A percentile compares a stretch with the other conserved stretches of the same genome.
phyloP scores from a whole-genome alignment of 2,329 filamentous ascomycete species.

The Xylariaceae sp. region DNA sequence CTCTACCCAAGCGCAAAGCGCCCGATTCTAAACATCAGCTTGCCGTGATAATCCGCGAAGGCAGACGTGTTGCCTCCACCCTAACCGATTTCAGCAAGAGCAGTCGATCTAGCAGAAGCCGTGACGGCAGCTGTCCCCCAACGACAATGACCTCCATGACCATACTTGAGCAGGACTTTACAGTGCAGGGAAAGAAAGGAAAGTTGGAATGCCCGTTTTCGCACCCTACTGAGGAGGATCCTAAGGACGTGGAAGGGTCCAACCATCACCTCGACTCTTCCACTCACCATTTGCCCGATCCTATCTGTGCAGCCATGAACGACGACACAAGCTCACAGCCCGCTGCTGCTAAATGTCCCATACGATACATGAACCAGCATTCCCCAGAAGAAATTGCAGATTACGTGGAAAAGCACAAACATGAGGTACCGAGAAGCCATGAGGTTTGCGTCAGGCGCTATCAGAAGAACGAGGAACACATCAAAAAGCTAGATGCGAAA shows the following conservation, averaged over 20 bases:
- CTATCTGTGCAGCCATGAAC: slow-evolving; percentile 61
- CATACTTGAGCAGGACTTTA: slow-evolving; percentile 84
- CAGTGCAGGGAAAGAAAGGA: slow-evolving; percentile 74
- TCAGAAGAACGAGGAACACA: slow-evolving; percentile 79
- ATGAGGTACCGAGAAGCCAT: slow-evolving; percentile 89
- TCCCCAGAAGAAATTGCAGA: slow-evolving; percentile 88
- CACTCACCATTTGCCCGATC: slow-evolving; percentile 49
- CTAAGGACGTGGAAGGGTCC: slow-evolving; percentile 25
- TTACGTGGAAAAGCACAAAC: slow-evolving; percentile 93
- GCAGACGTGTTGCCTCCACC: slow-evolving; percentile 52
- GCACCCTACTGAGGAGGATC: slow-evolving; percentile 31
- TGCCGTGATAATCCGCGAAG: slow-evolving; percentile 61
- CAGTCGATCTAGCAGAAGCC: slow-evolving; percentile 46
- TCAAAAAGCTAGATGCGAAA: slow-evolving; percentile 86
- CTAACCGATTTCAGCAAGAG: slow-evolving; percentile 48
- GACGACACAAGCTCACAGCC: slow-evolving; percentile 54
- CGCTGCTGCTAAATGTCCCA: slow-evolving; percentile 70
- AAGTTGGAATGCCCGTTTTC: slow-evolving; percentile 78
- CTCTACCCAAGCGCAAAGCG: slow-evolving; percentile 46
- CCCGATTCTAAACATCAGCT: slow-evolving; percentile 52
- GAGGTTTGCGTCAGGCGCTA: slow-evolving; percentile 89
- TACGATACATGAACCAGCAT: slow-evolving; percentile 87
- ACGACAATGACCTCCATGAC: slow-evolving; percentile 54
- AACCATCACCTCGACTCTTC: slow-evolving; percentile 30
- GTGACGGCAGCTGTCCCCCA: slow-evolving; percentile 42